Evolutionary conservation across 768 basidiomycete species (phyloP).

Genomic region (Glaciozyma antarctica): DNA sequence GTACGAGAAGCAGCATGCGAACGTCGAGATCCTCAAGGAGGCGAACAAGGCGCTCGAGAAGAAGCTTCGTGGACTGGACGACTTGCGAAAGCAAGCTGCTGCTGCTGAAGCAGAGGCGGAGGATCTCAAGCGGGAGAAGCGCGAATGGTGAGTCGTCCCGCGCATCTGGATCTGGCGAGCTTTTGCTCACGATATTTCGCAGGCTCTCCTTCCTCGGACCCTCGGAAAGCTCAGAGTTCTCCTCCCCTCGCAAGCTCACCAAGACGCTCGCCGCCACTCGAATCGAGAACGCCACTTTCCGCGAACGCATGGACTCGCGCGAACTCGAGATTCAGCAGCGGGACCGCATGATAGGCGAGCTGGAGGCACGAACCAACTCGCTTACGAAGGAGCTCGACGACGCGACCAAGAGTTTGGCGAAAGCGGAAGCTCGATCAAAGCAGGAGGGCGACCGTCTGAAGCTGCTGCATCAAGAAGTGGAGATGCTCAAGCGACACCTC

Average conservation of each 20-base stretch:
- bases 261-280: constrained; percentile 32
- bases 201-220: constrained; percentile 28
- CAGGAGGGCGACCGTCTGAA: constrained; percentile 7
- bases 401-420: constrained; percentile 8
- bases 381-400: constrained; percentile 2
- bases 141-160: constrained; percentile 27
- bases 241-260: constrained; percentile 30
- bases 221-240: constrained; percentile 13
- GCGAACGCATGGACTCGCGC: constrained; percentile 27
- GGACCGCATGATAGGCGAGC: constrained; percentile 29
- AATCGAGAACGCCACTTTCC: constrained; percentile 31
- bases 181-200: neutral
- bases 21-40: constrained; percentile 34
- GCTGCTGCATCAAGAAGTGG: constrained; percentile 25
- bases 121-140: constrained; percentile 27
- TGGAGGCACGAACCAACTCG: constrained; percentile 19
- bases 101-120: constrained; percentile 22
- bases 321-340: constrained; percentile 25
- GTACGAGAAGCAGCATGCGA: constrained; percentile 29
- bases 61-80: constrained; percentile 26
- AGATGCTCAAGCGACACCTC: constrained; percentile 29
- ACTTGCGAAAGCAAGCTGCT: constrained; percentile 15
- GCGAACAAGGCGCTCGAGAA: constrained; percentile 31
- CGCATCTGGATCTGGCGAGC: neutral
- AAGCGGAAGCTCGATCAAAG: constrained; percentile 23